A percentile compares a stretch with the other conserved stretches of the same genome.
Evolutionary conservation across 2,329 filamentous ascomycete species (phyloP).

Genomic region (Pyrenophora tritici-repentis): DNA sequence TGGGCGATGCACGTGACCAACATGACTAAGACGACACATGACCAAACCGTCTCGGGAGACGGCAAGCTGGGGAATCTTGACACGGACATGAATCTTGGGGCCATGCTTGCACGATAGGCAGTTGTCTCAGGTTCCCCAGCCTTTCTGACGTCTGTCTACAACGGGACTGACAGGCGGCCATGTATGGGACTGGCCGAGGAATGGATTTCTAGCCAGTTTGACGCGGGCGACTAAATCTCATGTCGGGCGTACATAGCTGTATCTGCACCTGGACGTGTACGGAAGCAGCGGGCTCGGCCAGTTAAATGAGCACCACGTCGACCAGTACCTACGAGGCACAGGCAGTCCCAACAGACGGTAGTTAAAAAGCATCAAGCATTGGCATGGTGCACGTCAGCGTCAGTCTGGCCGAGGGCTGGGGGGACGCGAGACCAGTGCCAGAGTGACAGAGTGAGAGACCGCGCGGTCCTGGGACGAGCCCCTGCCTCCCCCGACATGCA

Average conservation of each 20-base stretch:
- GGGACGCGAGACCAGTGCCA: no score
- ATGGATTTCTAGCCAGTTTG: no score
- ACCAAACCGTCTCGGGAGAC: not conserved
- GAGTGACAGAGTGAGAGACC: not conserved
- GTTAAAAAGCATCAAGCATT: constrained; percentile 10
- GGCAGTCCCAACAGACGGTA: constrained; percentile 2
- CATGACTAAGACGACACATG: constrained; percentile 6
- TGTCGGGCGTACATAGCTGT: no score
- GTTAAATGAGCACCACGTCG: constrained; percentile 8
- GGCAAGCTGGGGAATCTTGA: constrained; percentile 11
- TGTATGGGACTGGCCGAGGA: no score
- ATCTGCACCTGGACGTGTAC: no score
- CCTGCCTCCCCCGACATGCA: constrained; percentile 1
- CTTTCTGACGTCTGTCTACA: constrained; percentile 11
- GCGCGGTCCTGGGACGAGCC: constrained; percentile 7
- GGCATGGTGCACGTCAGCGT: no score
- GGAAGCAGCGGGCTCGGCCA: not conserved
- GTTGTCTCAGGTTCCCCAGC: constrained; percentile 7
- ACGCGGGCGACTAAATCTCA: no score
- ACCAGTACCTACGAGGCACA: no score
- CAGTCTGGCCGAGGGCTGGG: constrained; percentile 1
- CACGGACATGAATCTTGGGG: constrained; percentile 7
- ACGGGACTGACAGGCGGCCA: no score
- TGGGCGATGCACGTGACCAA: constrained; percentile 12
- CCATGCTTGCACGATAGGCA: constrained; percentile 1